Evolutionary conservation across 2,329 filamentous ascomycete species (phyloP).

Genomic region (Ambrosiella cleistominuta): DNA sequence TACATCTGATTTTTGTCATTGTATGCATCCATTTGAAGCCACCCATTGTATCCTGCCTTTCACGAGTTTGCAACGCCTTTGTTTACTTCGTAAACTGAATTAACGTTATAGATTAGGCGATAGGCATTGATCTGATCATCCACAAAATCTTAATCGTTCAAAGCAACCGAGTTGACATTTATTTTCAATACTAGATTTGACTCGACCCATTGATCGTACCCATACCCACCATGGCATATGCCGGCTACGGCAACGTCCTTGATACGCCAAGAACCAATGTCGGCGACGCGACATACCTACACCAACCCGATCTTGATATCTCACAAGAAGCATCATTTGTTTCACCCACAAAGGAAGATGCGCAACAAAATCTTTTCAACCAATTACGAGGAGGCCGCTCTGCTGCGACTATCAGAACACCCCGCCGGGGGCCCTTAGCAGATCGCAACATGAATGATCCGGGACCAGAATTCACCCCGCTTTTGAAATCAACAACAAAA

Average conservation of each 20-base stretch:
- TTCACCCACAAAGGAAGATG: slow-evolving; percentile 47
- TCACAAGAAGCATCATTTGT: slow-evolving; percentile 78
- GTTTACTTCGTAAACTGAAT: too few relatives aligned
- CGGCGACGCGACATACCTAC: slow-evolving; percentile 68
- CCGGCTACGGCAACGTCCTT: slow-evolving; percentile 45
- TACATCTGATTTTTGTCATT: too few relatives aligned
- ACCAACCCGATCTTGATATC: slow-evolving; percentile 58
- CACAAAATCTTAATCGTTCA: too few relatives aligned
- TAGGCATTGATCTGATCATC: too few relatives aligned
- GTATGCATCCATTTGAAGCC: too few relatives aligned
- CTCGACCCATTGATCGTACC: neutral
- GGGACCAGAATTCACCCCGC: slow-evolving; percentile 76
- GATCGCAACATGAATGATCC: slow-evolving; percentile 53
- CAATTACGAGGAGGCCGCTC: slow-evolving; percentile 53
- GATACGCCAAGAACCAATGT: slow-evolving; percentile 75
- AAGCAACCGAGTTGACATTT: neutral
- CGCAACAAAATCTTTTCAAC: slow-evolving; percentile 54
- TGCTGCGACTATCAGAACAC: slow-evolving; percentile 30
- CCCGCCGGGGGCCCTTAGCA: slow-evolving; percentile 54
- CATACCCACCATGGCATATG: slow-evolving; percentile 37
- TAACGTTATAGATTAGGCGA: too few relatives aligned
- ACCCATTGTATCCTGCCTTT: too few relatives aligned
- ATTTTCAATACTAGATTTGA: neutral
- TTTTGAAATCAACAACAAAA: slow-evolving; percentile 65
- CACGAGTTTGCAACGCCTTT: too few relatives aligned